A percentile compares a stretch with the other conserved stretches of the same genome.
These are phyloP conservation scores for Alternaria arbusti DNA, from an alignment of 2,329 filamentous ascomycete species.

Conservation along the genomic window DNA sequence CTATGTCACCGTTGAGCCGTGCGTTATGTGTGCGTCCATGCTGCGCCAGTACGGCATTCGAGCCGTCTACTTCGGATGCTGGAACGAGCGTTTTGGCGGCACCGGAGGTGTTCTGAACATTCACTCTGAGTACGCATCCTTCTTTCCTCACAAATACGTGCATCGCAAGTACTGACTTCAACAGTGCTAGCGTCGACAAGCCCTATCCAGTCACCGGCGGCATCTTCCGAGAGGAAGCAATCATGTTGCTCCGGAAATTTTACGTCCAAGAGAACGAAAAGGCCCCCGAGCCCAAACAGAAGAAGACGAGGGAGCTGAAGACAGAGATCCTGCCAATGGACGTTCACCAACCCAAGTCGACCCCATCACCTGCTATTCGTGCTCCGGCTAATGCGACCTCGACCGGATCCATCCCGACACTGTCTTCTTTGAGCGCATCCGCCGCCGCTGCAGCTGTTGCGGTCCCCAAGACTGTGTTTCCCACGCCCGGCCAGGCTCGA, in stretches of 20 bases:
- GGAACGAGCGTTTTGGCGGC: constrained; percentile 96
- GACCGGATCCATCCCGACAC: constrained; percentile 6
- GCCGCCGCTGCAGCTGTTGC: background rate
- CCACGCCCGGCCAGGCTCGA: background rate
- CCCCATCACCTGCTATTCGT: constrained; percentile 26
- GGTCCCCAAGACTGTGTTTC: constrained; percentile 1
- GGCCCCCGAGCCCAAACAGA: constrained; percentile 69
- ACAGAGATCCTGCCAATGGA: constrained; percentile 61
- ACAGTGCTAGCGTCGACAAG: constrained; percentile 71
- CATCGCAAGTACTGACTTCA: constrained; percentile 23
- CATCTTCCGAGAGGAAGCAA: constrained; percentile 88
- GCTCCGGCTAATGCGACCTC: constrained; percentile 3
- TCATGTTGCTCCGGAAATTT: constrained; percentile 88
- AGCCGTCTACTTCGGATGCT: constrained; percentile 91
- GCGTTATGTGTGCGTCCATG: constrained; percentile 97
- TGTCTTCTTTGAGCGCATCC: constrained; percentile 8
- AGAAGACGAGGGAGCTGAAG: constrained; percentile 69
- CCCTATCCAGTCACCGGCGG: constrained; percentile 86
- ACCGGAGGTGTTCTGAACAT: constrained; percentile 92
- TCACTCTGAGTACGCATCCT: constrained; percentile 66
- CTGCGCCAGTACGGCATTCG: constrained; percentile 87
- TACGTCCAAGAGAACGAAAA: constrained; percentile 98
- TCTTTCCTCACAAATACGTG: background rate
- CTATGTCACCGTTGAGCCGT: constrained; percentile 98
- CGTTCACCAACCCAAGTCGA: constrained; percentile 45